Evolutionary conservation across 805 yeast genomes (phyloP).

Genomic region (Cyberlindnera euphorbiiphila): DNA sequence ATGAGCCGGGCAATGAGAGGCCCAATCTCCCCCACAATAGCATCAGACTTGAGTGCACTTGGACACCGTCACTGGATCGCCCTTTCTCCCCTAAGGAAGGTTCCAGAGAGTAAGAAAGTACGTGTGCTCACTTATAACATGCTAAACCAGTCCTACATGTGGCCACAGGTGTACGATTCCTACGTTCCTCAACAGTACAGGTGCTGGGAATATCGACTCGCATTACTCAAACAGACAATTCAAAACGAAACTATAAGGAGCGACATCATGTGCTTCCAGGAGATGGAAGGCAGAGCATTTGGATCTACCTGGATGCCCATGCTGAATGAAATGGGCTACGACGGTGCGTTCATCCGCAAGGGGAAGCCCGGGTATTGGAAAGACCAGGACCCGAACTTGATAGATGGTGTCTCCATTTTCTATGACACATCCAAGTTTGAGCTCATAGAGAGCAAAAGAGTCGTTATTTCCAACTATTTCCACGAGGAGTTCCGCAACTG

Average conservation of each 20-base stretch:
- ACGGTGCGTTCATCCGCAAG: conserved; percentile 45
- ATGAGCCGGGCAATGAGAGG: too few species aligned
- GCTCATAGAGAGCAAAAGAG: conserved; percentile 31
- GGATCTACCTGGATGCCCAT: conserved; percentile 36
- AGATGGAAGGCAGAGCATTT: conserved; percentile 43
- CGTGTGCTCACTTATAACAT: conserved; percentile 42
- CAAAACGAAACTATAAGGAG: conserved; percentile 34
- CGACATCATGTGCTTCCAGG: conserved; percentile 61
- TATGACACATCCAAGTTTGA: conserved; percentile 47
- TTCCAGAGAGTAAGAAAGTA: conserved; percentile 13
- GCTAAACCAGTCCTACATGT: conserved; percentile 52
- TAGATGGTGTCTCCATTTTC: conserved; percentile 61
- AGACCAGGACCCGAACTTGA: conserved; percentile 32
- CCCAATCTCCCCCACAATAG: too few species aligned
- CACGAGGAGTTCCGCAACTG: conserved; percentile 11
- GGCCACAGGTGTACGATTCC: conserved; percentile 52
- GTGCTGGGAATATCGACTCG: conserved; percentile 48
- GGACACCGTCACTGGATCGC: conserved; percentile 23
- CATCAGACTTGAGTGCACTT: conserved; percentile 9
- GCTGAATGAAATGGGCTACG: conserved; percentile 36
- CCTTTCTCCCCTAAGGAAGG: neutral
- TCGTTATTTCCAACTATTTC: conserved; percentile 28
- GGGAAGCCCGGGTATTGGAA: conserved; percentile 53
- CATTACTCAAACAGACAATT: conserved; percentile 36
- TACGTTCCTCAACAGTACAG: conserved; percentile 44